A percentile compares a stretch with the other conserved stretches of the same genome.
These are phyloP conservation scores for Boletus eberwhitei DNA, from an alignment of 768 basidiomycete species.

Conservation along the genomic window DNA sequence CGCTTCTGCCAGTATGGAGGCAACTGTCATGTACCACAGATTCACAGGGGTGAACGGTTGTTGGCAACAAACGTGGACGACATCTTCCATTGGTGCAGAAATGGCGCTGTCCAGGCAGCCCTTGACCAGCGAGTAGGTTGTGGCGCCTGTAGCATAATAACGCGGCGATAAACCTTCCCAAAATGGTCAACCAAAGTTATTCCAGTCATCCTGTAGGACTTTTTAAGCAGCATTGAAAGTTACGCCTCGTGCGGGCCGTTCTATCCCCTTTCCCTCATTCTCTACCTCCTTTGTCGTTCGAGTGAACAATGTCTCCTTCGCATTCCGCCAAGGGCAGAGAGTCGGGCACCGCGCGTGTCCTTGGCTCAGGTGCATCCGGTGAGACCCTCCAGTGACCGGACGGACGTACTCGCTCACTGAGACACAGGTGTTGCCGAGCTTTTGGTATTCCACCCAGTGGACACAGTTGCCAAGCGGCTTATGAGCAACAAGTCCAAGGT, in stretches of 20 bases:
- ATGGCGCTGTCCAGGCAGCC: not conserved
- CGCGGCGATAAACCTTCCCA: constrained; percentile 1
- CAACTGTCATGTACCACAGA: no score
- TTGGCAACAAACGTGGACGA: no score
- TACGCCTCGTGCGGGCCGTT: not conserved
- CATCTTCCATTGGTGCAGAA: not conserved
- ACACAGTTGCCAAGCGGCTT: constrained; percentile 96
- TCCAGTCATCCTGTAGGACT: constrained; percentile 4
- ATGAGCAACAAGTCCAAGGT: constrained; percentile 97
- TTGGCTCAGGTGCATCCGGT: constrained; percentile 94
- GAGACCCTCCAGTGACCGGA: not conserved
- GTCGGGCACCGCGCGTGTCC: constrained; percentile 83
- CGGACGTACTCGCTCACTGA: not conserved
- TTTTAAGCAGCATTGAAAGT: not conserved
- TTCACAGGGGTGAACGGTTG: no score
- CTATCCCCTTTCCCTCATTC: not conserved
- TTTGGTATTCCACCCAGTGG: constrained; percentile 91
- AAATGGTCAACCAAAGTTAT: constrained; percentile 11
- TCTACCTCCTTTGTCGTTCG: not conserved
- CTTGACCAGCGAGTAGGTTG: not conserved
- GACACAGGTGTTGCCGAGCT: constrained; percentile 86
- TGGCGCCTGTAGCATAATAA: not conserved
- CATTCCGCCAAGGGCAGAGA: constrained; percentile 57
- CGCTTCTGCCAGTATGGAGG: no score
- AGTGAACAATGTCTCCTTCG: constrained; percentile 45